Percentiles rank a stretch among this genome's conserved stretches.
These are phyloP conservation scores for Leptosphaerulina australis DNA, from an alignment of 2,329 filamentous ascomycete species.

Conservation along the genomic window DNA sequence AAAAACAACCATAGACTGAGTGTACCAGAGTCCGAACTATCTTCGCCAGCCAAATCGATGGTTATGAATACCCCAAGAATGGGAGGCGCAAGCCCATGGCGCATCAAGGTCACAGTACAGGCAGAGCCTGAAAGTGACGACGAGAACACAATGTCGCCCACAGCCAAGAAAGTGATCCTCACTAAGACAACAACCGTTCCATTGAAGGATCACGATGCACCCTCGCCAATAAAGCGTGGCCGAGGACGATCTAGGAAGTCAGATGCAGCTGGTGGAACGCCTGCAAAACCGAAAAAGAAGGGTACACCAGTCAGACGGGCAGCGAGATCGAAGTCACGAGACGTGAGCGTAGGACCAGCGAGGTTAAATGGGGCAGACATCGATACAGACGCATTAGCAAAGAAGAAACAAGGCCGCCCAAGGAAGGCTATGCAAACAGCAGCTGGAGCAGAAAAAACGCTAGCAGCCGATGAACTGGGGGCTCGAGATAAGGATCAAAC, in stretches of 20 bases:
- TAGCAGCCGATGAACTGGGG: slow-evolving; percentile 10
- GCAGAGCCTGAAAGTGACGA: slow-evolving; percentile 51
- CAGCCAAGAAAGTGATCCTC: slow-evolving; percentile 33
- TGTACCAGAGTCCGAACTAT: slow-evolving; percentile 31
- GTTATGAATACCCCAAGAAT: slow-evolving; percentile 50
- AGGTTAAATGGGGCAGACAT: slow-evolving; percentile 33
- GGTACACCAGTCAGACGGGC: slow-evolving; percentile 43
- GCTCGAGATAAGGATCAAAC: neutral
- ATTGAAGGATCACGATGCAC: slow-evolving; percentile 48
- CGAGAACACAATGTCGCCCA: slow-evolving; percentile 42
- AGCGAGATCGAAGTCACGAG: slow-evolving; percentile 33
- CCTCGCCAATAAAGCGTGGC: slow-evolving; percentile 45
- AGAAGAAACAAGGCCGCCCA: slow-evolving; percentile 42
- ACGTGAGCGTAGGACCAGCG: slow-evolving; percentile 22
- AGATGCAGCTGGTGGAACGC: slow-evolving; percentile 29
- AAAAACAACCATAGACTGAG: slow-evolving; percentile 32
- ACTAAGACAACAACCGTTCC: slow-evolving; percentile 51
- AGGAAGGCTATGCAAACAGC: slow-evolving; percentile 38
- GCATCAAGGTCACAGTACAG: slow-evolving; percentile 58
- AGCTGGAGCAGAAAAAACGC: slow-evolving; percentile 25
- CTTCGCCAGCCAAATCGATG: slow-evolving; percentile 54
- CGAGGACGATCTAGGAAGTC: slow-evolving; percentile 48
- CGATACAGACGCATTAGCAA: slow-evolving; percentile 34
- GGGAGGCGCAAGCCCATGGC: slow-evolving; percentile 53
- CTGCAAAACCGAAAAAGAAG: slow-evolving; percentile 37